phyloP scores from a whole-genome alignment of 148 eudicot genomes.

The Linanthus parryae region DNA sequence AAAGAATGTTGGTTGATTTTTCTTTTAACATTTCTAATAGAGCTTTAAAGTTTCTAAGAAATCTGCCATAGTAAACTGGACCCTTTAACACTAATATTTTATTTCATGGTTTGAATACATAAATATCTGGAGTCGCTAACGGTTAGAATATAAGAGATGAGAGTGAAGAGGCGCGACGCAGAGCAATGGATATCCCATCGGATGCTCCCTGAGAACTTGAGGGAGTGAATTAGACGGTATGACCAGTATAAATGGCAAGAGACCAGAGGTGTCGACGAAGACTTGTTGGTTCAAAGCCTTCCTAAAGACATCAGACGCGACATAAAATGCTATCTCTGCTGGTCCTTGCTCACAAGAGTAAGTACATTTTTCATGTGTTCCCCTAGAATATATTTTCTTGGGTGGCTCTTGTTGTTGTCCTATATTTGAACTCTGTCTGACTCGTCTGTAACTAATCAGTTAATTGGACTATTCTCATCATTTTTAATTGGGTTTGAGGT shows the following conservation, averaged over 20 bases:
- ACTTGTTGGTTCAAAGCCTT: constrained; percentile 40
- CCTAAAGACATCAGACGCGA: constrained; percentile 67
- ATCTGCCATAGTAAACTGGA: no score
- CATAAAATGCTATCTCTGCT: constrained; percentile 61
- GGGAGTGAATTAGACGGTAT: constrained; percentile 40
- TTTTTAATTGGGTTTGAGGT: no score
- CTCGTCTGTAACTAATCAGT: no score
- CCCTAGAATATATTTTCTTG: no score
- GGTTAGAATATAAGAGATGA: constrained; percentile 55
- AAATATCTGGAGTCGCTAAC: constrained; percentile 55
- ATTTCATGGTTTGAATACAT: constrained; percentile 17
- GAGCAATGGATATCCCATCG: constrained; percentile 76
- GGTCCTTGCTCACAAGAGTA: constrained; percentile 41
- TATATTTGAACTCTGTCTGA: no score
- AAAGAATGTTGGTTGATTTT: no score
- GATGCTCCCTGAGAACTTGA: constrained; percentile 45
- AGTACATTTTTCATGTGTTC: no score
- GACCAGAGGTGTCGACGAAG: constrained; percentile 62
- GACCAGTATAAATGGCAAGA: constrained; percentile 66
- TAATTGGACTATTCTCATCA: no score
- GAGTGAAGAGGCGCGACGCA: constrained; percentile 53
- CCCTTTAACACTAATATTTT: no score
- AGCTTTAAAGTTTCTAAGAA: no score
- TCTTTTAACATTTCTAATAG: no score
- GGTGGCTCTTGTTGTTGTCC: no score